Percentiles rank a stretch among this genome's conserved stretches.
phyloP scores from a whole-genome alignment of 2,329 filamentous ascomycete genomes.

The Graphilbum ipis-grandicollis region DNA sequence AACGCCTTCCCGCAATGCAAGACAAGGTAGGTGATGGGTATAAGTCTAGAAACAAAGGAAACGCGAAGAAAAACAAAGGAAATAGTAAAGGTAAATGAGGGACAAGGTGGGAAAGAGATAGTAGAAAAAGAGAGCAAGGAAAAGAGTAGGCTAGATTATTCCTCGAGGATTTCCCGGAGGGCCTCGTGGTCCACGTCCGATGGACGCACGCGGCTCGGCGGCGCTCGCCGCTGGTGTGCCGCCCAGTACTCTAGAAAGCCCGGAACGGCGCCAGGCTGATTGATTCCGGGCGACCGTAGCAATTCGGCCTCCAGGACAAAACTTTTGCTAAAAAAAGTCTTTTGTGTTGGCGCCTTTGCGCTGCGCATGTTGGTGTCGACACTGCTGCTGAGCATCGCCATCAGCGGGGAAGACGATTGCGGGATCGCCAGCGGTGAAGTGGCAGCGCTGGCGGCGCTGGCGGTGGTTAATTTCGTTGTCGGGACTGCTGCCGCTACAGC shows the following conservation, averaged over 20 bases:
- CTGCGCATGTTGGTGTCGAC: no score
- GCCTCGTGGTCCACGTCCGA: conserved; percentile 41
- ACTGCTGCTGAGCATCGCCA: no score
- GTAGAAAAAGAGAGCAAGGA: neutral
- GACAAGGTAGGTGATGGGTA: no score
- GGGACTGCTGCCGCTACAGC: neutral
- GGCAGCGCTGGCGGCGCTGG: no score
- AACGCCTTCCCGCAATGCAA: no score
- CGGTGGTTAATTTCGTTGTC: no score
- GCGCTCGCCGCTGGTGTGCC: conserved; percentile 29
- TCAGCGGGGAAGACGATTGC: no score
- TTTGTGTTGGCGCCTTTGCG: no score
- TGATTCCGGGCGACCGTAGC: conserved; percentile 50
- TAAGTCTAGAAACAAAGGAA: neutral
- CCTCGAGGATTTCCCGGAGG: conserved; percentile 39
- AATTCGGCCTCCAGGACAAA: conserved; percentile 17
- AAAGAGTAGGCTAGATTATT: no score
- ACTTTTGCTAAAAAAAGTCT: neutral
- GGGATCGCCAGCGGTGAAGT: conserved; percentile 14
- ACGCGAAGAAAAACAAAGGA: neutral
- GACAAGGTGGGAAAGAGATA: no score
- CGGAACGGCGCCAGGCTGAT: conserved; percentile 57
- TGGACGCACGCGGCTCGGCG: conserved; percentile 39
- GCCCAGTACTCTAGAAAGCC: conserved; percentile 47
- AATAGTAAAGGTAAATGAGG: conserved; percentile 1